Base-by-base conservation (phyloP, 169 alveolate species). In the Besnoitia besnoiti region DNA sequence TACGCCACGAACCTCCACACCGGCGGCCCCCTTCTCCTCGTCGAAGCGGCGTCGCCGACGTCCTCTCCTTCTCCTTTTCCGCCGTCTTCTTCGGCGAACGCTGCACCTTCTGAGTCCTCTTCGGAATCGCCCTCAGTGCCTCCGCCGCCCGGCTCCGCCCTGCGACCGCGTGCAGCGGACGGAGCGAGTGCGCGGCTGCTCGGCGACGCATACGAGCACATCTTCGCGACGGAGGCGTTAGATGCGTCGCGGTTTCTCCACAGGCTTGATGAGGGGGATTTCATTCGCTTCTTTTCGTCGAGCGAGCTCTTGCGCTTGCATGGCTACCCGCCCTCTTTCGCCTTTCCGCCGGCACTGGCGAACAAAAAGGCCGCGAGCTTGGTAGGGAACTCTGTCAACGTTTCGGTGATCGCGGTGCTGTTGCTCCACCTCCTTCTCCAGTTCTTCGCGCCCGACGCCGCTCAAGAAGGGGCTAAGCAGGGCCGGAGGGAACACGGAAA, bases 371-470 rank as follows among this genome's bases (percentile, higher is more conserved):
- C 94, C 39, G 90, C 90, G 46, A 88, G 90, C 55, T 94, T 96
- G 47, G 93, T 96, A 75, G 97, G 97, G 0, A 96, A 96, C 94
- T 94, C 96, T 30, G 94, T 96, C 12, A 94, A 95, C 80, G 95
- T 96, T 0, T 89, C 92, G 84, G 96, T 95, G 50, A 97, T 94
- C 39, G 94, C 95, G 39, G 93, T 94, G 85, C 93, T 96, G 85
- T 90, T 96, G 85, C 91, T 93, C 46, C 94, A 92, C 85, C 87
- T 95, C 93, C 90, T 96, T 4, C 87, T 40, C 61, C 14, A 14
- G 50, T 77, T 27, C 40, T 77, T 40, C 80, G 12, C 67, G 12
- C 24, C n/a, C 67, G n/a, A n/a, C n/a, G n/a, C n/a, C n/a, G n/a
- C n/a, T n/a, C n/a, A n/a, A n/a, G n/a, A n/a, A n/a, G n/a, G n/a